phyloP scores from a whole-genome alignment of 2,329 filamentous ascomycete species.

The Monilinia fructigena region DNA sequence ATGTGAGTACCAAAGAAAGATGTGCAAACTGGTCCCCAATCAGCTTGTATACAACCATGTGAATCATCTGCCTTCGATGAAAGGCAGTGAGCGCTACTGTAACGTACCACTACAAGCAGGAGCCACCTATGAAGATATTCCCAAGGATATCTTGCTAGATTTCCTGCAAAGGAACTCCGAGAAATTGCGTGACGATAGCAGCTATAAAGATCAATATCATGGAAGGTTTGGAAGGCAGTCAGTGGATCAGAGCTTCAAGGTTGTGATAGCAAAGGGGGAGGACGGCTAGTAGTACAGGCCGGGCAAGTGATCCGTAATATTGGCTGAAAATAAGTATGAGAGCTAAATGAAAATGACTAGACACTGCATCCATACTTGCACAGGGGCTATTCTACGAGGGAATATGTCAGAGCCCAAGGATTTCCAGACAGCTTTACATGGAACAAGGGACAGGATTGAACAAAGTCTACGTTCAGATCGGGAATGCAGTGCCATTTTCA shows the following conservation, averaged over 20 bases:
- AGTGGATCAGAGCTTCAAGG: background rate
- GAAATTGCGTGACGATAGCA: background rate
- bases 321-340: too few relatives aligned
- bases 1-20: conserved; percentile 25
- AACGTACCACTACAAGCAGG: conserved; percentile 21
- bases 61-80: background rate
- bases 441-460: conserved; percentile 6
- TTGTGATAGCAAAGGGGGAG: background rate
- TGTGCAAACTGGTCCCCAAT: background rate
- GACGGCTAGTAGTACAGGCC: conserved; percentile 1
- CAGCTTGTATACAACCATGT: conserved; percentile 26
- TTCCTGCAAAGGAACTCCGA: background rate
- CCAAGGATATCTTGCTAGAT: background rate
- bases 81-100: conserved; percentile 18
- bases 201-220: background rate
- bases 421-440: conserved; percentile 29
- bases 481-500: conserved; percentile 19
- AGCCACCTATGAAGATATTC: conserved; percentile 19
- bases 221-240: background rate
- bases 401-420: conserved; percentile 26
- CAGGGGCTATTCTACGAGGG: conserved; percentile 25
- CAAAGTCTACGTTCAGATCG: conserved; percentile 19
- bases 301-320: background rate
- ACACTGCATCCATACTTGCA: conserved; percentile 27
- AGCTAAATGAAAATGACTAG: background rate